Base-by-base conservation (phyloP, 2,329 filamentous ascomycete species). In the Elsinoe perseae region DNA sequence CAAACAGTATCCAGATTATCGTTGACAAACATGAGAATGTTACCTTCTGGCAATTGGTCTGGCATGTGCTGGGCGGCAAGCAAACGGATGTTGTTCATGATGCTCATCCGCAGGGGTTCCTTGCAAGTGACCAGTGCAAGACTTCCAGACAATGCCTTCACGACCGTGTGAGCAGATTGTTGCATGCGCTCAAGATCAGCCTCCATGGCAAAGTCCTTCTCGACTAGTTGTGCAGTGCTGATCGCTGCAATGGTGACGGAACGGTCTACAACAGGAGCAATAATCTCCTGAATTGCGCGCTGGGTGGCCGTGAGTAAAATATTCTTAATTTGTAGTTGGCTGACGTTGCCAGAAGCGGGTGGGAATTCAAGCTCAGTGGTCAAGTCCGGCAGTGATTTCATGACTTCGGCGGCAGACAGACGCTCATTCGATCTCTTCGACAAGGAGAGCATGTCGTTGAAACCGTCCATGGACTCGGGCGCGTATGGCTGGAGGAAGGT, bases 161-260 rank as follows among this genome's bases (percentile, higher is more conserved):
- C 93, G 83, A 97, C 95, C 61, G 86, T 95, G 62, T 95, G 84
- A 2, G 93, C 92, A 28, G 91, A 87, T 52, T 84, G 86, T 54
- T 90, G 85, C 55, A 97, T 80, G 60, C 89, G 87, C 62, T 88
- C 87, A 72, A 95, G 89, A 65, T 96, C 90, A 2, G 86, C 83
- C 66, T 98, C 95, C 55, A 91, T 95, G 0, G 89, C 87, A 68
- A 97, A 98, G 69, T 98, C 93, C 69, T 98, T 98, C 64, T 88
- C 85, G 40, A 98, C 88, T 72, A 98, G 87, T 70, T 97, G 90
- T 59, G 90, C 87, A 0, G 95, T 96, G 2, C 92, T 95, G 59
- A 98, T 97, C 1, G 92, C 92, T 44, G 93, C 93, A 68, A 98
- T 98, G 0, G 95, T 97, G 36, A 98, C 92, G 1, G 93, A 98